Evolutionary conservation across 805 yeast genomes (phyloP).

Genomic region (Candida orba): DNA sequence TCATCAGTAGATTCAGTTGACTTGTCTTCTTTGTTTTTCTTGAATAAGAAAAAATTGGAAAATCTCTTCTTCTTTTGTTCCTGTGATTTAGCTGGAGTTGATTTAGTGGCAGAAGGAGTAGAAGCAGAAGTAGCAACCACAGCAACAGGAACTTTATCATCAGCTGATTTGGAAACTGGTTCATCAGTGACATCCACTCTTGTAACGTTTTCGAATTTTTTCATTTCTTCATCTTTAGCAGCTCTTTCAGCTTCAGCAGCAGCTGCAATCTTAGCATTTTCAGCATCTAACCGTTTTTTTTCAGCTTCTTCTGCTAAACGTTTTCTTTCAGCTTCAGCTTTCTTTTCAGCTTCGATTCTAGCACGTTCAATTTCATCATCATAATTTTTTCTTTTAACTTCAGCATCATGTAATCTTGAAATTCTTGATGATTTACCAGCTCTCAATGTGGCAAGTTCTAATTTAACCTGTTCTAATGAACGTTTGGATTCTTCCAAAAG

Average conservation of each 20-base stretch:
- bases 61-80: conserved; percentile 6
- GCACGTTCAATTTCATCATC: conserved; percentile 15
- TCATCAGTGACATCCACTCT: conserved; percentile 9
- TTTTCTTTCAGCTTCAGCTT: conserved; percentile 38
- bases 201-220: conserved; percentile 2
- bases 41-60: conserved; percentile 6
- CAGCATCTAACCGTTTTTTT: conserved; percentile 50
- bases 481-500: conserved; percentile 14
- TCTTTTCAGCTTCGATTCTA: conserved; percentile 12
- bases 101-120: not conserved
- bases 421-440: conserved; percentile 16
- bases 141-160: not conserved
- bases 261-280: not conserved
- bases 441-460: conserved; percentile 17
- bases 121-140: not conserved
- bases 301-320: conserved; percentile 75
- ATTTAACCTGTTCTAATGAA: conserved; percentile 13
- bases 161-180: not conserved
- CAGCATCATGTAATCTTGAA: conserved; percentile 19
- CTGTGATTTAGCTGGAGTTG: conserved; percentile 1
- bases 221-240: conserved; percentile 13
- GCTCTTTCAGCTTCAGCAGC: conserved; percentile 9
- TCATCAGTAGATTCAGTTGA: not conserved
- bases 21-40: conserved; percentile 3
- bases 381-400: conserved; percentile 16